Base-by-base conservation (phyloP, 108 stramenopile species). In the Parietichytrium sp. region DNA sequence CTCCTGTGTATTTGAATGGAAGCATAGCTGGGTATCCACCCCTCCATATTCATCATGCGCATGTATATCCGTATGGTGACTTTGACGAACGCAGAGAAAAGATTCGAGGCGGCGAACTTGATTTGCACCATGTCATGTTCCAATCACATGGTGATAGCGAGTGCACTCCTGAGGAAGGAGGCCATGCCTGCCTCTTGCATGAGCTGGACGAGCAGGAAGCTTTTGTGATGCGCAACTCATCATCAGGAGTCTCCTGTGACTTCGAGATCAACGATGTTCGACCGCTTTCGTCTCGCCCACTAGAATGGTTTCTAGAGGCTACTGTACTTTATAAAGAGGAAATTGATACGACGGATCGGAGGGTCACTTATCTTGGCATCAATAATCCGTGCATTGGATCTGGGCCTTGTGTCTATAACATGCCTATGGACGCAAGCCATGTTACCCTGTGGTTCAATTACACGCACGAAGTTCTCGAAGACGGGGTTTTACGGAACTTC, bases 91-190 rank as follows among this genome's bases (percentile, higher is more conserved):
- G 29, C 25, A 6, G 10, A 25, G 25, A 72, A 38, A 72, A 72
- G 33, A 72, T 42, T 15, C 10, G 36, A 12, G 16, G 6, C 42
- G 8, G 42, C 1, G 20, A 72, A 16, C 61, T 15, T n/a, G 61
- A 72, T 25, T 10, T 72, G 33, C 61, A 72, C 3, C 61, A 72
- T 27, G 61, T 72, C n/a, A 10, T 72, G 10, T 0, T 72, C n/a
- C 61, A 72, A 20, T 33, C 61, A 47, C 61, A 72, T 27, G 61
- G 61, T n/a, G 61, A 72, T n/a, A 72, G 38, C 20, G 61, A 72
- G 20, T 72, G 61, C 61, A 1, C n/a, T 1, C 23, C 61, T 10
- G 18, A 16, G 4, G 42, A 72, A 10, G 61, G 61, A 10, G 61
- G 61, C 10, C 61, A n/a, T n/a, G 61, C 61, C 6, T 72, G 61